These are phyloP conservation scores for Tolypocladium pustulatum DNA, from an alignment of 2,329 filamentous ascomycete species.

Conservation along the genomic window DNA sequence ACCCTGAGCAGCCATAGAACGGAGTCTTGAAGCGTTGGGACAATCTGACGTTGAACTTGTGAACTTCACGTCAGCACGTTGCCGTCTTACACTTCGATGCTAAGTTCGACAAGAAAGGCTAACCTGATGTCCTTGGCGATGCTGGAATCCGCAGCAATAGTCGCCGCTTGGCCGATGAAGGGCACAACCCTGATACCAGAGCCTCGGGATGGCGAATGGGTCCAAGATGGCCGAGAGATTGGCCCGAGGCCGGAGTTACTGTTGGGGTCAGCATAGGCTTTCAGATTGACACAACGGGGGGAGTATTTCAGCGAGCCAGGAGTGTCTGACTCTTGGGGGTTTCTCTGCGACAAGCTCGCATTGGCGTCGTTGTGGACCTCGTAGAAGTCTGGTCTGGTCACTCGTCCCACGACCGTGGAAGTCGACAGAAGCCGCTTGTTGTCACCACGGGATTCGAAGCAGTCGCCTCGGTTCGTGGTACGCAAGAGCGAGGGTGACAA, in stretches of 20 bases:
- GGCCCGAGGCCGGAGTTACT: not conserved
- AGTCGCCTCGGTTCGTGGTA: not conserved
- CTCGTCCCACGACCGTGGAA: not conserved
- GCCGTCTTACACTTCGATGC: not conserved
- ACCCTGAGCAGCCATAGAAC: not conserved
- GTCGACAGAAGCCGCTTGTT: not conserved
- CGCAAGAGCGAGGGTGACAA: not conserved
- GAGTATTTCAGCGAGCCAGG: slow-evolving; percentile 12
- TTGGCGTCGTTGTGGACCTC: not conserved
- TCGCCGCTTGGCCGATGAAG: not conserved
- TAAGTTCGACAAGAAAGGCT: not conserved
- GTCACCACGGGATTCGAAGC: not conserved
- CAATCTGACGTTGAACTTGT: not conserved
- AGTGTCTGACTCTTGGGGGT: not conserved
- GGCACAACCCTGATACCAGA: not conserved
- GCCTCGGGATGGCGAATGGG: slow-evolving; percentile 9
- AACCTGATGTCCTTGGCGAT: not conserved
- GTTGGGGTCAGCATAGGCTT: slow-evolving; percentile 1
- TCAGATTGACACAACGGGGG: slow-evolving; percentile 13
- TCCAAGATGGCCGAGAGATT: slow-evolving; percentile 4
- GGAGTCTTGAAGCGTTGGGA: not conserved
- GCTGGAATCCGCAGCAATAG: not conserved
- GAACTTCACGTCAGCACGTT: not conserved
- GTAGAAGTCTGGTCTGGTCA: not conserved
- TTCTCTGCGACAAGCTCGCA: not conserved